Evolutionary conservation across 129 eudicot species (phyloP), one percentile per base, ranked within the genome.

Genomic region (Kitagawia praeruptora): DNA sequence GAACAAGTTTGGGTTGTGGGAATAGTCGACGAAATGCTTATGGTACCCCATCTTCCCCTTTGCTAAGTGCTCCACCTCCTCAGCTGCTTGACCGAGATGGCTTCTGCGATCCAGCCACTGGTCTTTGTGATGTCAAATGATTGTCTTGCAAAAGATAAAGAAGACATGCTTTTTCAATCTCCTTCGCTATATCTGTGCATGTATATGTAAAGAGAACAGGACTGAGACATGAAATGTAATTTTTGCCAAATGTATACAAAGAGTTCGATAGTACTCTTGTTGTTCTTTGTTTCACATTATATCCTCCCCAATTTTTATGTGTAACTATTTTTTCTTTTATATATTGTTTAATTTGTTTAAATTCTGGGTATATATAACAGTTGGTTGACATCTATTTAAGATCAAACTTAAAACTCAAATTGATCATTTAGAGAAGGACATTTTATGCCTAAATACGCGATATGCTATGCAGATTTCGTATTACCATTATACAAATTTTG

Each of bases 1-100:
- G 99, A 81, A 85, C 88, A 70, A 92, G 99, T 86, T 82, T 96
- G 51, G 99, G 99, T 15, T 96, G 99, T 54, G 99, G 99, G 46
- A 96, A 86, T 77, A 92, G 92, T 67, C 75, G 93, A 81, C 87
- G 99, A 23, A 96, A 96, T 79, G 99, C 97, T 1, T 96, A 96
- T 51, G 99, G 98, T 46, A 80, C 90, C 54, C 99, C 99, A 7
- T 96, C 98, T 64, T 96, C 99, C 4, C 99, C 99, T 37, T 82
- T 96, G 85, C 86, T 96, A 74, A 96, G 99, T 82, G 98, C 99
- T 44, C 99, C 99, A 39, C 98, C 99, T 10, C 89, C 77, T 77
- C 86, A 96, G 53, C 87, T 96, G 41, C 95, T 96, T 31, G 97
- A 96, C 23, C 89, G 95, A 19, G 98, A 96, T 80, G 99, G 99